These are phyloP conservation scores for Diplogelasinospora grovesii DNA, from an alignment of 495 filamentous ascomycete species.

Conservation along the genomic window DNA sequence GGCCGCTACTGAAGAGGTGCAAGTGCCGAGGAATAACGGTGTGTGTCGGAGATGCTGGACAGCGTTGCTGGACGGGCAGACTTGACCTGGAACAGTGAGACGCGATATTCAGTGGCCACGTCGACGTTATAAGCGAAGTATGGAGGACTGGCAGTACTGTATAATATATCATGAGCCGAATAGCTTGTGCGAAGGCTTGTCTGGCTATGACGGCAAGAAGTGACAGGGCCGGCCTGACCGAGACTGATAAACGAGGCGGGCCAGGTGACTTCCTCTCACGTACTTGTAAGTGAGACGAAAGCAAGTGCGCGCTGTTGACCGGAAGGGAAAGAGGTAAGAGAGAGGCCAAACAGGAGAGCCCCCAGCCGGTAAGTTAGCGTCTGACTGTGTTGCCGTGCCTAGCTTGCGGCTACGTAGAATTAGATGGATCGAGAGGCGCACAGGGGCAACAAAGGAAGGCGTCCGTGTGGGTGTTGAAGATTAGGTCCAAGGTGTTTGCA, in stretches of 20 bases:
- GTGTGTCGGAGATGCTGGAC: too few species aligned
- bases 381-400: too few species aligned
- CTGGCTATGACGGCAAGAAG: not conserved
- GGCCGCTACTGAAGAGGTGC: too few species aligned
- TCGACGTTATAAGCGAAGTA: too few species aligned
- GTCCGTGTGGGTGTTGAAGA: constrained; percentile 9
- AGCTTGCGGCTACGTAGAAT: constrained; percentile 10
- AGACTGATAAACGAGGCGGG: not conserved
- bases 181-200: not conserved
- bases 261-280: not conserved
- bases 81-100: too few species aligned
- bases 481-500: constrained; percentile 11
- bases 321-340: constrained; percentile 11
- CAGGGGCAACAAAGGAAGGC: constrained; percentile 22
- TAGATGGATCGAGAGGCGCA: constrained; percentile 10
- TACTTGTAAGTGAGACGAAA: constrained; percentile 7
- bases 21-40: too few species aligned
- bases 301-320: constrained; percentile 13
- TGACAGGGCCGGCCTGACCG: not conserved
- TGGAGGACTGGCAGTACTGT: too few species aligned
- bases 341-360: constrained; percentile 14
- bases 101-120: too few species aligned
- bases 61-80: too few species aligned
- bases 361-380: too few species aligned
- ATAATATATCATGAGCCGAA: not conserved